Percentiles rank a stretch among this genome's conserved stretches.
Evolutionary conservation across 805 yeast genomes (phyloP).

Genomic region (Blastobotrys americana): DNA sequence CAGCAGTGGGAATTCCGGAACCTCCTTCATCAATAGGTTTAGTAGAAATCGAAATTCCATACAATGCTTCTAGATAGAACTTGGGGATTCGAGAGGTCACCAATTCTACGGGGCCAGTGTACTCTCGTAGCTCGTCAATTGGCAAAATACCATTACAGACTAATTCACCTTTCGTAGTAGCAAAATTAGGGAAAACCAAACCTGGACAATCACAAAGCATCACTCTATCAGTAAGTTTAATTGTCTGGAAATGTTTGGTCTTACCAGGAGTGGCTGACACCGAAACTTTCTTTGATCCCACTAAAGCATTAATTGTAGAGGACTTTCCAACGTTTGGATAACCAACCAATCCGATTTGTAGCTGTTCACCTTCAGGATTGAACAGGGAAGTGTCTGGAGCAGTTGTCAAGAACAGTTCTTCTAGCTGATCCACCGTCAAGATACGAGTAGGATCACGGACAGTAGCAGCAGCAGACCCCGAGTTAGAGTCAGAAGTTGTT

Average conservation of each 20-base stretch:
- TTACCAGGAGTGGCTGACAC: slow-evolving; percentile 98
- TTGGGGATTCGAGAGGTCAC: slow-evolving; percentile 88
- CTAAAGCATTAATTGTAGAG: slow-evolving; percentile 94
- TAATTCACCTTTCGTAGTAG: slow-evolving; percentile 90
- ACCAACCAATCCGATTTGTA: slow-evolving; percentile 94
- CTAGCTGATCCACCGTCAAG: slow-evolving; percentile 76
- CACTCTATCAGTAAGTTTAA: slow-evolving; percentile 72
- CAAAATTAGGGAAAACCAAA: slow-evolving; percentile 95
- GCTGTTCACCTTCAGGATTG: slow-evolving; percentile 38
- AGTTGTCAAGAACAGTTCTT: slow-evolving; percentile 61
- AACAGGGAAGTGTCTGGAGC: slow-evolving; percentile 47
- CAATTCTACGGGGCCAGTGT: slow-evolving; percentile 77
- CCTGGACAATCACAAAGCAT: slow-evolving; percentile 98
- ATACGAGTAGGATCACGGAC: slow-evolving; percentile 53
- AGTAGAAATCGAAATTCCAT: slow-evolving; percentile 83
- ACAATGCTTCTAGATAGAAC: slow-evolving; percentile 78
- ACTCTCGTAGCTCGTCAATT: slow-evolving; percentile 91
- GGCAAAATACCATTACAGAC: slow-evolving; percentile 99
- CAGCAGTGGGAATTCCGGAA: slow-evolving; percentile 75
- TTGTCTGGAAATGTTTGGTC: slow-evolving; percentile 97
- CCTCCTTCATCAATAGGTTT: slow-evolving; percentile 82
- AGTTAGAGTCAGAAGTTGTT: slow-evolving; percentile 13
- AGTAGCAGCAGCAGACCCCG: slow-evolving; percentile 14
- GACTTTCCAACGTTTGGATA: slow-evolving; percentile 97
- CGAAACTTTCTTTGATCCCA: slow-evolving; percentile 95